phyloP scores from a whole-genome alignment of 495 filamentous ascomycete genomes.

The Lasiosphaeris hirsuta region DNA sequence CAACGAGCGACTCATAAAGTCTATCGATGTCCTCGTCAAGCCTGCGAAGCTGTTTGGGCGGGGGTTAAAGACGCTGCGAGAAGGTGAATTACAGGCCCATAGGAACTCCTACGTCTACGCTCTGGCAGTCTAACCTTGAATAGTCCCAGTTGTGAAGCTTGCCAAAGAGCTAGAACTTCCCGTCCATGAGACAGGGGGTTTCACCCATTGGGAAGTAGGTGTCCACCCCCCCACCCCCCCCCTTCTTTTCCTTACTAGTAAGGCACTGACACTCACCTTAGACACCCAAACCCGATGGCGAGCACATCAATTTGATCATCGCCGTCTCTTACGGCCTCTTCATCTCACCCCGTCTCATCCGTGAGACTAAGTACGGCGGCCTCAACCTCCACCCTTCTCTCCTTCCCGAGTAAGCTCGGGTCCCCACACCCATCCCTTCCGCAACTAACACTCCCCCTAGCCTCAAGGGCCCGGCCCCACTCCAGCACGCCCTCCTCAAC shows the following conservation, averaged over 20 bases:
- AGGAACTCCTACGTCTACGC: background rate
- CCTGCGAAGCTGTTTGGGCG: constrained; percentile 73
- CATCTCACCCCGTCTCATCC: constrained; percentile 73
- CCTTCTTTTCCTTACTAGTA: background rate
- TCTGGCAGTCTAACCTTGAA: background rate
- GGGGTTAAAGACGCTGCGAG: constrained; percentile 63
- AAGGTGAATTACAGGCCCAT: constrained; percentile 49
- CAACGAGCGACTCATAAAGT: constrained; percentile 59
- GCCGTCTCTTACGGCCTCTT: constrained; percentile 96
- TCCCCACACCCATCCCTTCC: background rate
- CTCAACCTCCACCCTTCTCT: constrained; percentile 95
- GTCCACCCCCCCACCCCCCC: background rate
- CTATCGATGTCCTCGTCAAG: constrained; percentile 84
- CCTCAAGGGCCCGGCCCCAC: constrained; percentile 68
- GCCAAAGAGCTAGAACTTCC: constrained; percentile 61
- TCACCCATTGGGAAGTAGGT: constrained; percentile 73
- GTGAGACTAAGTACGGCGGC: constrained; percentile 70
- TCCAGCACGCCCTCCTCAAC: constrained; percentile 73
- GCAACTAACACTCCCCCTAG: constrained; percentile 35
- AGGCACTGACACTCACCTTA: constrained; percentile 19
- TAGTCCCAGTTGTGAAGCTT: constrained; percentile 71
- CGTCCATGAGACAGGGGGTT: constrained; percentile 73
- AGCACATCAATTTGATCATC: constrained; percentile 74
- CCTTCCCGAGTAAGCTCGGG: constrained; percentile 66
- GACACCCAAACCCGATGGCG: constrained; percentile 53